These are phyloP conservation scores for Raphanus raphanistrum DNA, from an alignment of 345 rosid genomes.

Conservation along the genomic window DNA sequence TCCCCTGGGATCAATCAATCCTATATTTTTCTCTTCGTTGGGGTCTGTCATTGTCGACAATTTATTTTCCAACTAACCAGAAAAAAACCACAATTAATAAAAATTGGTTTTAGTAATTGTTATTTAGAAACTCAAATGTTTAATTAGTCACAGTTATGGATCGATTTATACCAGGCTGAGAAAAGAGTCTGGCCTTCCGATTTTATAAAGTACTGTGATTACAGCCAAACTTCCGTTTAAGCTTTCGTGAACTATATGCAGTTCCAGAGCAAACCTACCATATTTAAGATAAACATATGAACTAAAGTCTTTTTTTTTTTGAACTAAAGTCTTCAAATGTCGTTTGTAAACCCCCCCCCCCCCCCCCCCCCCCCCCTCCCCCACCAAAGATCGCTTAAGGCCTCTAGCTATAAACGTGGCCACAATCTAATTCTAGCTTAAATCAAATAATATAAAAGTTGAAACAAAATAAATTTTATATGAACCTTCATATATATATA, in stretches of 20 bases:
- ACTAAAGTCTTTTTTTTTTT: not conserved
- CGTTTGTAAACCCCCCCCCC: too few relatives aligned
- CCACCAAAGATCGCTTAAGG: too few relatives aligned
- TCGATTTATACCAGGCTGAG: constrained; percentile 47
- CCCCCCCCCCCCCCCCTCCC: too few relatives aligned
- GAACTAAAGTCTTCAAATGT: not conserved
- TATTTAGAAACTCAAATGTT: constrained; percentile 9
- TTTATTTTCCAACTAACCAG: constrained; percentile 46
- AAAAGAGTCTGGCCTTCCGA: constrained; percentile 72
- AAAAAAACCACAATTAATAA: not conserved
- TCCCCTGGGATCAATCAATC: constrained; percentile 52
- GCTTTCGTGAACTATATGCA: constrained; percentile 78
- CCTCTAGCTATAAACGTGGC: too few relatives aligned
- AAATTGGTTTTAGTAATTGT: not conserved
- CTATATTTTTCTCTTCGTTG: constrained; percentile 41
- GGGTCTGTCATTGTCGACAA: constrained; percentile 39
- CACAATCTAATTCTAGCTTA: not conserved
- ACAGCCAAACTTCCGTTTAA: constrained; percentile 59
- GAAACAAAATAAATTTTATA: not conserved
- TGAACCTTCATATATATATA: not conserved
- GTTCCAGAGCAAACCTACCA: constrained; percentile 61
- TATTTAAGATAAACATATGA: not conserved
- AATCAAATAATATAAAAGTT: not conserved
- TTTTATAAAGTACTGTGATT: constrained; percentile 63
- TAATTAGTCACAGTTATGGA: not conserved